Evolutionary conservation across 345 rosid genomes (phyloP).

Genomic region (Eucalyptus regnans): DNA sequence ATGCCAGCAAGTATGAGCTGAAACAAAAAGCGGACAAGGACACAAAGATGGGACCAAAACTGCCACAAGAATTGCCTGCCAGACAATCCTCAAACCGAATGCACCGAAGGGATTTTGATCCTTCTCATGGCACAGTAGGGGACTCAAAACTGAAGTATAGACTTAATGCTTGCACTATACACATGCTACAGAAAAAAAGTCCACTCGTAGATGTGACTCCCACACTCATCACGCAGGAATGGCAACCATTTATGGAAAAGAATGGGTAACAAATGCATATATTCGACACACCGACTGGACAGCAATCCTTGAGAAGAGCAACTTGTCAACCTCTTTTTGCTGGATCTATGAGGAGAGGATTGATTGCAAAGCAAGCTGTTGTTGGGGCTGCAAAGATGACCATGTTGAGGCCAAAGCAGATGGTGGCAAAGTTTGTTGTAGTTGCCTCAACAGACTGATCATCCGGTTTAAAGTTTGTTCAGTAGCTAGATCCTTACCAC

Average conservation of each 20-base stretch:
- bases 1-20: background rate
- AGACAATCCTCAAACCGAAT: conserved; percentile 13
- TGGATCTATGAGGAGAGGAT: conserved; percentile 58
- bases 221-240: conserved; percentile 15
- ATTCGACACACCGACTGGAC: conserved; percentile 12
- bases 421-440: conserved; percentile 90
- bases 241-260: conserved; percentile 21
- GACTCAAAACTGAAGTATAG: background rate
- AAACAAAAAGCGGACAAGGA: background rate
- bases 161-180: conserved; percentile 21
- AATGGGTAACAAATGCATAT: conserved; percentile 17
- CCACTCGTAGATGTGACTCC: conserved; percentile 17
- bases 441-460: conserved; percentile 79
- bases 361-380: conserved; percentile 84
- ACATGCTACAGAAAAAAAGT: conserved; percentile 28
- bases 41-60: conserved; percentile 31
- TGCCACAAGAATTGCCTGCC: conserved; percentile 30
- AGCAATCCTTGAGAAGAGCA: conserved; percentile 3
- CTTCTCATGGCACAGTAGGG: conserved; percentile 1
- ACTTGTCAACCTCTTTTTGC: background rate
- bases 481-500: conserved; percentile 90
- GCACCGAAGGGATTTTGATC: background rate
- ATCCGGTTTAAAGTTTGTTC: conserved; percentile 76
- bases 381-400: conserved; percentile 92
- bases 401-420: conserved; percentile 82